These are phyloP conservation scores for grape (Vitis vinifera) DNA, from an alignment of 164 flowering plant genomes.

Conservation along the genomic window ASM3070453v1 NC_081820.1:17980501-17981000, in stretches of 20 bases:
- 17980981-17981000: conserved; percentile 90
- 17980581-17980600: conserved; percentile 93
- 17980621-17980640: conserved; percentile 85
- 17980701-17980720: conserved; percentile 87
- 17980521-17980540: conserved; percentile 95
- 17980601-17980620: conserved; percentile 63
- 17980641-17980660: conserved; percentile 66
- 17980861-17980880: background rate
- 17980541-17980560: conserved; percentile 97
- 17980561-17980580: conserved; percentile 97
- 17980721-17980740: conserved; percentile 86
- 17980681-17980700: conserved; percentile 53
- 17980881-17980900: background rate
- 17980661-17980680: conserved; percentile 75
- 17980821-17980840: too few relatives aligned
- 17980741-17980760: conserved; percentile 33
- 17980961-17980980: conserved; percentile 29
- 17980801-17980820: background rate
- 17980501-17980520: conserved; percentile 95
- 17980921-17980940: background rate
- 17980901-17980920: background rate
- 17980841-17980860: background rate
- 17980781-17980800: background rate
- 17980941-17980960: background rate
- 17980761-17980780: conserved; percentile 6